Conservation (phyloP, 2,329 filamentous ascomycete species). For the Ophiostoma novo-ulmi region DNA sequence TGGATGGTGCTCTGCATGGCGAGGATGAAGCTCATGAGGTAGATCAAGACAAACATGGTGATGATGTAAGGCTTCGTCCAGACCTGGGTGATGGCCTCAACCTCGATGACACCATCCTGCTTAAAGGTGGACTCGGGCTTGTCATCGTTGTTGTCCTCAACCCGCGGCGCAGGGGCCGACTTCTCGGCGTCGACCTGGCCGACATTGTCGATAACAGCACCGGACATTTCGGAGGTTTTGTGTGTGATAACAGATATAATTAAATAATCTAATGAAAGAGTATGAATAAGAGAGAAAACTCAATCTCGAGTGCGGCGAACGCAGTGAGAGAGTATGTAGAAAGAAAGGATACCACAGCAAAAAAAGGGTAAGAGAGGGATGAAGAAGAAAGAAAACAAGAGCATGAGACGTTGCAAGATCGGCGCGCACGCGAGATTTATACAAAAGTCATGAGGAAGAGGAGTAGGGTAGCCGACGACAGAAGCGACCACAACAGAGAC, state of each 20-base stretch:
- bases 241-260: not conserved
- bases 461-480: not conserved
- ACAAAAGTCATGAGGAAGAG: not conserved
- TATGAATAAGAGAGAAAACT: not conserved
- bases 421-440: slow-evolving; percentile 1
- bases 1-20: slow-evolving; percentile 37
- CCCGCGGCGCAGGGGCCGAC: not conserved
- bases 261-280: not conserved
- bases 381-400: not conserved
- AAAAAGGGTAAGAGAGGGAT: not conserved
- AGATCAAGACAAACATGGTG: slow-evolving; percentile 41
- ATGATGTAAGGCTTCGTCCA: slow-evolving; percentile 41
- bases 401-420: not conserved
- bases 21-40: slow-evolving; percentile 38
- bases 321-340: not conserved
- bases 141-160: not conserved
- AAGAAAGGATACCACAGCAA: not conserved
- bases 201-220: not conserved
- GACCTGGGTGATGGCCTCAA: slow-evolving; percentile 44
- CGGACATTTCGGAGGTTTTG: not conserved
- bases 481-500: not conserved
- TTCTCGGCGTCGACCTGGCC: slow-evolving; percentile 3
- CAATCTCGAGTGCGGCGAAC: not conserved
- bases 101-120: slow-evolving; percentile 44
- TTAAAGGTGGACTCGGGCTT: slow-evolving; percentile 26